Evolutionary conservation across 192 early-diverging fungal genomes (phyloP).

Genomic region (Coemansia sp.): DNA sequence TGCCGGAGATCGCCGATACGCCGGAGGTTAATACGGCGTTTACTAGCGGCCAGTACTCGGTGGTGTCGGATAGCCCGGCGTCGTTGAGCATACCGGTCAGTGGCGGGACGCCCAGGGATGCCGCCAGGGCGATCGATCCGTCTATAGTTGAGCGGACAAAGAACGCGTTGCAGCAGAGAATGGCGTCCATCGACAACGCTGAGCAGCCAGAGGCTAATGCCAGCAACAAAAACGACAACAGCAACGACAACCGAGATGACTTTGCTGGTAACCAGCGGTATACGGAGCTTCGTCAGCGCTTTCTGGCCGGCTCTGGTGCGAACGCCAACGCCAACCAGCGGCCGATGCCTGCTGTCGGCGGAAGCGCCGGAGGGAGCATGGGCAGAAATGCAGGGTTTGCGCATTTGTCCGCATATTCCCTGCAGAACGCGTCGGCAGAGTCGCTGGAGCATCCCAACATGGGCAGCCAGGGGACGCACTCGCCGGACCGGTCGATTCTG

Average conservation of each 20-base stretch:
- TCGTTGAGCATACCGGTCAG: background rate
- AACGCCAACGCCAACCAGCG: background rate
- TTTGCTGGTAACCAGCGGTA: background rate
- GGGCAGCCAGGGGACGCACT: slow-evolving; percentile 39
- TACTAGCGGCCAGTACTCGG: slow-evolving; percentile 9
- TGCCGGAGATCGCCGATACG: slow-evolving; percentile 22
- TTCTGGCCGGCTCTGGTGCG: background rate
- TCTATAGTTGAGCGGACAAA: slow-evolving; percentile 35
- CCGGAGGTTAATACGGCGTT: slow-evolving; percentile 25
- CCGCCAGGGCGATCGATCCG: background rate
- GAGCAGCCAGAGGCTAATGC: background rate
- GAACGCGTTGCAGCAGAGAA: slow-evolving; percentile 28
- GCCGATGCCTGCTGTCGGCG: slow-evolving; percentile 4
- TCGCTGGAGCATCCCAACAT: slow-evolving; percentile 50
- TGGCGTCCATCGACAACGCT: slow-evolving; percentile 3
- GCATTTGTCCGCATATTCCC: background rate
- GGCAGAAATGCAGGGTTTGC: background rate
- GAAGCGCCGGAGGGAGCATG: too few species aligned
- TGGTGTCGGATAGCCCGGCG: background rate
- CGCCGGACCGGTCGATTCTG: slow-evolving; percentile 13
- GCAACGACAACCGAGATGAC: too few species aligned
- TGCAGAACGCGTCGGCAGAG: slow-evolving; percentile 21
- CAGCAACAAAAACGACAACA: background rate
- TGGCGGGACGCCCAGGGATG: background rate
- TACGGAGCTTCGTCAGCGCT: slow-evolving; percentile 15